These are phyloP conservation scores for Neoconidiobolus thromboides DNA, from an alignment of 371 early-diverging fungal species.

Conservation along the genomic window DNA sequence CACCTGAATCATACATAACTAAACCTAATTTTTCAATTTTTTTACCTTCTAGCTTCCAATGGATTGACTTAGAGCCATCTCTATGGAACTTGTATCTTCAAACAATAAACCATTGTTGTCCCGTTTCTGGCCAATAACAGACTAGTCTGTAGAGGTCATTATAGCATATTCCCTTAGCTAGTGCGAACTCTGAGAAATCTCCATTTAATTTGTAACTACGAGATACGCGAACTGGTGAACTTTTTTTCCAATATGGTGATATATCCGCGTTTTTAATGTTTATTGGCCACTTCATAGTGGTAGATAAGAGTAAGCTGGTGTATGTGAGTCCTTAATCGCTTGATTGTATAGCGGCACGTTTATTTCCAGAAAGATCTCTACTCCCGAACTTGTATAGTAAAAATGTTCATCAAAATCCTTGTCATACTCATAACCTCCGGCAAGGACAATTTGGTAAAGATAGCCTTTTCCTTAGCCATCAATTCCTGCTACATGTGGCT, in stretches of 20 bases:
- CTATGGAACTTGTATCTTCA: conserved; percentile 27
- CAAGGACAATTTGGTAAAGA: conserved; percentile 28
- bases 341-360: conserved; percentile 19
- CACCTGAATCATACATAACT: conserved; percentile 14
- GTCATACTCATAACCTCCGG: conserved; percentile 29
- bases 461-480: conserved; percentile 19
- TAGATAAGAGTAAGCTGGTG: no score
- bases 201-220: conserved; percentile 20
- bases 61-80: conserved; percentile 37
- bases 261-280: conserved; percentile 16
- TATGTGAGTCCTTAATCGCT: conserved; percentile 16
- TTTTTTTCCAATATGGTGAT: conserved; percentile 31
- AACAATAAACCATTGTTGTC: conserved; percentile 13
- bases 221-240: conserved; percentile 31
- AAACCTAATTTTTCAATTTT: conserved; percentile 18
- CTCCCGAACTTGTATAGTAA: conserved; percentile 30
- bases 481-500: conserved; percentile 27
- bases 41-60: conserved; percentile 32
- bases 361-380: conserved; percentile 21
- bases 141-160: conserved; percentile 46
- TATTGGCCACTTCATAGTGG: no score
- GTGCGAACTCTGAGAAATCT: conserved; percentile 24
- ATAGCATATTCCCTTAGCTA: conserved; percentile 29
- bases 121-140: conserved; percentile 31
- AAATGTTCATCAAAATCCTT: conserved; percentile 33